phyloP scores from a whole-genome alignment of 139 green algal species.

The Micromonas pusilla region DNA sequence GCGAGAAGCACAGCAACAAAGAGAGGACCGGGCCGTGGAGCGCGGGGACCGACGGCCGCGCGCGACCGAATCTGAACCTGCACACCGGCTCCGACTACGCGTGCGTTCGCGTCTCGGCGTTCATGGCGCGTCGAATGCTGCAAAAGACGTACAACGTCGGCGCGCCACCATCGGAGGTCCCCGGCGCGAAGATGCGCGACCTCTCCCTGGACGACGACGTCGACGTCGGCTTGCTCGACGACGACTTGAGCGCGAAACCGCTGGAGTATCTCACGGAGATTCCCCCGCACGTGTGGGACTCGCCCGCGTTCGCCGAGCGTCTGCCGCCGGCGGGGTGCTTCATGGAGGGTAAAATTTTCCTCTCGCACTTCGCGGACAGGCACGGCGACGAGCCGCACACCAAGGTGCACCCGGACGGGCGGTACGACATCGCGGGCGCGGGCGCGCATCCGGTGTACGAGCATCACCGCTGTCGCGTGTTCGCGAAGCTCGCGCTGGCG shows the following conservation, averaged over 20 bases:
- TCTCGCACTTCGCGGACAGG: conserved; percentile 9
- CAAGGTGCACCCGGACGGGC: background rate
- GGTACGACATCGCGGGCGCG: background rate
- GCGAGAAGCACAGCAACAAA: conserved; percentile 59
- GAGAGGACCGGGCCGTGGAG: conserved; percentile 57
- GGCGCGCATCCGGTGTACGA: background rate
- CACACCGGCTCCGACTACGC: conserved; percentile 77
- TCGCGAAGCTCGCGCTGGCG: background rate
- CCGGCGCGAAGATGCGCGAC: too few species aligned
- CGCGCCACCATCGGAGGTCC: too few species aligned
- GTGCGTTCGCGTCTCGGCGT: conserved; percentile 70
- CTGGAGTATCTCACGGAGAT: too few species aligned
- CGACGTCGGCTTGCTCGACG: too few species aligned
- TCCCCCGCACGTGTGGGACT: too few species aligned
- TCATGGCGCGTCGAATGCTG: conserved; percentile 53
- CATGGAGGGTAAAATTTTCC: background rate
- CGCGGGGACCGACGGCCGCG: too few species aligned
- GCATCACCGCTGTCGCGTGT: background rate
- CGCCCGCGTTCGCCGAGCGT: too few species aligned
- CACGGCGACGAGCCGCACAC: conserved; percentile 10
- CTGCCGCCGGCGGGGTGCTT: too few species aligned
- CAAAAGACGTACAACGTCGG: background rate
- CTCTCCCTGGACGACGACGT: too few species aligned
- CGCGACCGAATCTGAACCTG: too few species aligned
- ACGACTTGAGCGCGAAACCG: too few species aligned